Evolutionary conservation across 768 basidiomycete genomes (phyloP).

Genomic region (Tricholoma furcatifolium): DNA sequence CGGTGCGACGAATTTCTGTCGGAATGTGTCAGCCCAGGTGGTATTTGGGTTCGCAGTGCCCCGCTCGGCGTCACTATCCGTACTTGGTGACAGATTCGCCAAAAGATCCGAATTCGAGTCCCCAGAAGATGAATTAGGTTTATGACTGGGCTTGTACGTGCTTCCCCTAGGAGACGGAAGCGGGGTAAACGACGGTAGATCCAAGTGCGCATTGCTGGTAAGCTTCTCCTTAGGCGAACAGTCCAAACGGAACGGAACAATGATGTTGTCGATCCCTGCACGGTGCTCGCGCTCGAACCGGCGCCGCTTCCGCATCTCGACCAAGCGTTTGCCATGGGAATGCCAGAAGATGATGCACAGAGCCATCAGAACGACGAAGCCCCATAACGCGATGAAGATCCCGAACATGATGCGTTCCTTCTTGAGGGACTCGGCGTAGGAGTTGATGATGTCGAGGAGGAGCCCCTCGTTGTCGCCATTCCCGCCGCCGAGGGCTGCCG

Average conservation of each 20-base stretch:
- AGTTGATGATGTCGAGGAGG: conserved; percentile 68
- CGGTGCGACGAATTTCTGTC: conserved; percentile 19
- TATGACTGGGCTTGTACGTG: conserved; percentile 26
- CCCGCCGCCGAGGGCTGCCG: conserved; percentile 72
- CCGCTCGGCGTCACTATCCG: conserved; percentile 14
- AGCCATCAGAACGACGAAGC: conserved; percentile 78
- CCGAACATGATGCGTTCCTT: conserved; percentile 83
- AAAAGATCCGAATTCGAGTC: conserved; percentile 37
- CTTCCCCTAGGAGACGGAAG: conserved; percentile 40
- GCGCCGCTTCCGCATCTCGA: conserved; percentile 46
- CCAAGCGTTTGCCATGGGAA: conserved; percentile 49
- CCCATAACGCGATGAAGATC: conserved; percentile 85
- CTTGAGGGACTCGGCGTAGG: conserved; percentile 70
- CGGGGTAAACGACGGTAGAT: conserved; percentile 50
- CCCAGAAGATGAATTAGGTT: conserved; percentile 22
- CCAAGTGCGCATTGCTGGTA: conserved; percentile 11
- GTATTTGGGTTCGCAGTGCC: conserved; percentile 7
- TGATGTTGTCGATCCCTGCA: conserved; percentile 43
- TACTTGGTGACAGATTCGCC: conserved; percentile 40
- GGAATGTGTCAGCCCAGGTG: conserved; percentile 9
- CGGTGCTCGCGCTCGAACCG: conserved; percentile 55
- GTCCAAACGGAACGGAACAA: conserved; percentile 31
- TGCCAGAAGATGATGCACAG: conserved; percentile 71
- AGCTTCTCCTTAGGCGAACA: conserved; percentile 17
- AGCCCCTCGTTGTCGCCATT: conserved; percentile 50